Conservation (phyloP, 1,284 basidiomycete genomes). For the Abortiporus biennis region DNA sequence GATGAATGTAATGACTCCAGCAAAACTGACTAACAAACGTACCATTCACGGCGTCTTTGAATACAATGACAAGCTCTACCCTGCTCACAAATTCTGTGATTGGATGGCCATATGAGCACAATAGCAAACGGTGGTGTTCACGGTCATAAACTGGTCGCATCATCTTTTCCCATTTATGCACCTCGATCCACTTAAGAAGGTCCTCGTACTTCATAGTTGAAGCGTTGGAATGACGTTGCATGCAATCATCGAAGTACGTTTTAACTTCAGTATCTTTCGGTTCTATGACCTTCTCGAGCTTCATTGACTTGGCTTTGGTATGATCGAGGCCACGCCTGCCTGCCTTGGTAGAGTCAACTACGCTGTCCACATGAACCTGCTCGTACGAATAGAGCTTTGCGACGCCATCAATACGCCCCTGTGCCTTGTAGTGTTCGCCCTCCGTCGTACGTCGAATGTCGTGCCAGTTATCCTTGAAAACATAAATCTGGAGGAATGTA, state of each 20-base stretch:
- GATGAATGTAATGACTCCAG: not conserved
- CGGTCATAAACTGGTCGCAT: not conserved
- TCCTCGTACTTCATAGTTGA: not conserved
- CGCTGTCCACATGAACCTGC: not conserved
- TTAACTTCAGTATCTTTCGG: too few relatives aligned
- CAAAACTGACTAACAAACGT: not conserved
- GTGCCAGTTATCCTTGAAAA: not conserved
- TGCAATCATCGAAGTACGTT: too few relatives aligned
- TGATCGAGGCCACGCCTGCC: not conserved
- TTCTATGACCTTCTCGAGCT: too few relatives aligned
- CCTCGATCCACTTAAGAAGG: not conserved
- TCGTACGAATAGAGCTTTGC: not conserved
- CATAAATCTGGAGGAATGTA: not conserved
- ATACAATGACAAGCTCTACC: not conserved
- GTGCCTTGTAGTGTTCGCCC: not conserved
- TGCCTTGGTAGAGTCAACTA: not conserved
- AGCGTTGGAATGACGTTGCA: too few relatives aligned
- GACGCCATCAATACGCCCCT: not conserved
- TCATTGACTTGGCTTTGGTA: too few relatives aligned
- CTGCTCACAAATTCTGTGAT: not conserved
- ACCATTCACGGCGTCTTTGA: not conserved
- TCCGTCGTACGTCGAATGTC: not conserved
- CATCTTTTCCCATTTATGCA: not conserved
- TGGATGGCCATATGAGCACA: not conserved
- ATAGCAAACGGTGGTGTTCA: not conserved